Base-by-base conservation (phyloP, 192 early-diverging fungal genomes). In the Mortierella alpina region DNA sequence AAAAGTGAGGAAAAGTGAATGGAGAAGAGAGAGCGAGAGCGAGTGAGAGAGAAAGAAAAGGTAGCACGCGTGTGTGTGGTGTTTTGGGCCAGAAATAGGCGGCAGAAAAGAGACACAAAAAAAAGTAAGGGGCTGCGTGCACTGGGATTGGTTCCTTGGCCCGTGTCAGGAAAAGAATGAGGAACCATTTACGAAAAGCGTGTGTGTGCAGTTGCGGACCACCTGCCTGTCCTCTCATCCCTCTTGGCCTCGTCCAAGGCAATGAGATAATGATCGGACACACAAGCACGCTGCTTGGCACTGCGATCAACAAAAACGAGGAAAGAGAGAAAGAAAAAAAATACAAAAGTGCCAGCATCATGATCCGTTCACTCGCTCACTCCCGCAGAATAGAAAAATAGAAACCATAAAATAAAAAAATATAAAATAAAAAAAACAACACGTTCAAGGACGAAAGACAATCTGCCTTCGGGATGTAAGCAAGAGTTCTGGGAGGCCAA, bases 21-120 rank as follows among this genome's bases (percentile, higher is more conserved):
- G 41, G n/a, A 45, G 46, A 41, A 39, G n/a, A 42, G 64, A 55
- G 41, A 66, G 64, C 45, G 52, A 51, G 41, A 45, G 42, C 46
- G 64, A 41, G 52, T 18, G 52, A 20, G 63, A 18, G 63, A 64
- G 8, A n/a, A 57, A 22, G 10, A 41, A 13, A 41, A 23, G 10
- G 40, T 60, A 42, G 40, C 8, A 8, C 8, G n/a, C 10, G 31
- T 31, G 31, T 31, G 31, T 31, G 3, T 31, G 31, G 31, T 31
- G 31, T 31, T 31, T 31, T 11, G 41, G 13, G n/a, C 8, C 8
- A 60, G n/a, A 60, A 60, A 8, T 17, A 60, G 12, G 7, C 23
- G 59, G 22, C n/a, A 57, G 15, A 20, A 20, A 57, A 57, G 31
- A 31, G 31, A 31, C 31, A 31, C 31, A 31, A 31, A 31, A 31